Base-by-base conservation (phyloP, 352 stramenopile species). In the Phytophthora chlamydospora region DNA sequence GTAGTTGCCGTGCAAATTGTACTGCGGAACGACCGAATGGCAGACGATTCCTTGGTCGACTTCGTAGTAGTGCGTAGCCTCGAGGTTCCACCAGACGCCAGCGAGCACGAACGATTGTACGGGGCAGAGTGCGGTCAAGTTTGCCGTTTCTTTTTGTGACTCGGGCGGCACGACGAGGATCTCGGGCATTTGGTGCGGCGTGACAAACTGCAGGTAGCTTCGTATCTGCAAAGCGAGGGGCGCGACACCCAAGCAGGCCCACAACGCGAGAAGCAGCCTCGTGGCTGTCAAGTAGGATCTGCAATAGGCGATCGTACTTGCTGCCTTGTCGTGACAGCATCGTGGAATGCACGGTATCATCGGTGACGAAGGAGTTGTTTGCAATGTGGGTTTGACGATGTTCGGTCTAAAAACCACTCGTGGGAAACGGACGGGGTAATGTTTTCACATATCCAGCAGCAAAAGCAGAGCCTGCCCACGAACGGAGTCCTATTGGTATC, bases 1-100 rank as follows among this genome's bases (percentile, higher is more conserved):
- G 38, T 58, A 58, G 38, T 58, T 58, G 31, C 38, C 38, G 12
- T 58, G 49, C 12, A 43, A 16, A 34, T 58, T 58, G 49, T 58
- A 58, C 49, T 58, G 59, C 36, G 46, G 43, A 6, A 61, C 31
- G 1, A 66, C 58, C 13, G 45, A 41, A 12, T 59, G 48, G 11
- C 58, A 66, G 12, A 59, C 14, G 5, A 27, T 33, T 6, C 27
- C 41, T 11, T 35, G 24, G 9, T 41, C 32, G 2, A 52, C 21
- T 1, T 7, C 24, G 16, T 40, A 49, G n/a, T 66, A 66, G 39
- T 54, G 41, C 12, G 41, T 54, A 0, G 58, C 33, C 3, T 56
- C 48, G 10, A 53, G 11, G 17, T 61, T 61, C 53, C 53, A 61
- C 41, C 32, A 61, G 11, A 39, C 41, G 8, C 33, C 42, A 19